Percentiles rank a stretch among this genome's conserved stretches.
Evolutionary conservation across 768 basidiomycete genomes (phyloP).

Genomic region (Tulasnella sp.): DNA sequence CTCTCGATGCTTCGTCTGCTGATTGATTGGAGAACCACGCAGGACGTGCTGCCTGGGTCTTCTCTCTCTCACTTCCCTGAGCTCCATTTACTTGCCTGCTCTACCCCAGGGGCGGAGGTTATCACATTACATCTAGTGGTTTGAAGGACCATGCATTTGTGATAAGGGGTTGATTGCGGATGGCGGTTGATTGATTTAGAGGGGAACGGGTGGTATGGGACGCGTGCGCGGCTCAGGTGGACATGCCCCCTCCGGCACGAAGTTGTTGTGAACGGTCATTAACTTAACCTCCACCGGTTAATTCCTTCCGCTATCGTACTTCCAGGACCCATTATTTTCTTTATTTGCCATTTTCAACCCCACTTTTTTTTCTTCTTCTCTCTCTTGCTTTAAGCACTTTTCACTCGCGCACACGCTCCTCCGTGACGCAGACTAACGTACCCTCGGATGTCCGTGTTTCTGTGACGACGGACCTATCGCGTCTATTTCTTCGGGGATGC

Average conservation of each 20-base stretch:
- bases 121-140: not conserved
- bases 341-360: constrained; percentile 6
- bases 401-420: not conserved
- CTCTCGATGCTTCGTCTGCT: constrained; percentile 12
- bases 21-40: not conserved
- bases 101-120: not conserved
- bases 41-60: not conserved
- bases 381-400: not conserved
- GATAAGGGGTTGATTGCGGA: constrained; percentile 5
- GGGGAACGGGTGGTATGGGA: not conserved
- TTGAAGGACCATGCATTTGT: not conserved
- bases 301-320: constrained; percentile 9
- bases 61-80: not conserved
- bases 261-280: not conserved
- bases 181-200: constrained; percentile 5
- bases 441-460: constrained; percentile 9
- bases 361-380: not conserved
- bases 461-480: not conserved
- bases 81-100: not conserved
- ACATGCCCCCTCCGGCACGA: not conserved
- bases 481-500: not conserved
- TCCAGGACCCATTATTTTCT: constrained; percentile 3
- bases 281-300: constrained; percentile 9
- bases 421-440: constrained; percentile 2
- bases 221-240: constrained; percentile 7